These are phyloP conservation scores for Mortierella sp. DNA, from an alignment of 371 early-diverging fungal species.

Conservation along the genomic window DNA sequence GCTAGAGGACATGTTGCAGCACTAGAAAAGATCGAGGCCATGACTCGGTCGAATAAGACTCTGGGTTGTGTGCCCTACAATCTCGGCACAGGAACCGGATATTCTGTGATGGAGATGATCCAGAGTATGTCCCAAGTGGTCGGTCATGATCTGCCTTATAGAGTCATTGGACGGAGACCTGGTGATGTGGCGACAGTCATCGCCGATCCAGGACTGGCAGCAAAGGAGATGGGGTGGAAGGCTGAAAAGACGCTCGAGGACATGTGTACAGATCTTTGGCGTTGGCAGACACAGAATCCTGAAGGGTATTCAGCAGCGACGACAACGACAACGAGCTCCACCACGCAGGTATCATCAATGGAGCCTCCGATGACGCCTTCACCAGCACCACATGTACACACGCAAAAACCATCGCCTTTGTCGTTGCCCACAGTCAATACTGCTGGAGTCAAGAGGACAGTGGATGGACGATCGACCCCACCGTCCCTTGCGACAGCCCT, in stretches of 20 bases:
- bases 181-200: conserved; percentile 89
- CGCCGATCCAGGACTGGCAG: conserved; percentile 81
- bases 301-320: conserved; percentile 61
- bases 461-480: conserved; percentile 11
- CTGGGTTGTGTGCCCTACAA: conserved; percentile 81
- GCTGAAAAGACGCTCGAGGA: conserved; percentile 76
- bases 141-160: conserved; percentile 74
- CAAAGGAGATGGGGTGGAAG: conserved; percentile 79
- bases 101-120: conserved; percentile 91
- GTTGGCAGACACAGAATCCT: conserved; percentile 82
- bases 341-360: too few relatives aligned
- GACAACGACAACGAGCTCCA: neutral
- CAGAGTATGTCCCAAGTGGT: conserved; percentile 78
- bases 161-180: conserved; percentile 72
- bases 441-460: neutral
- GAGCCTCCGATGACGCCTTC: conserved; percentile 2
- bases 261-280: conserved; percentile 92
- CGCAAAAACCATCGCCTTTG: too few relatives aligned
- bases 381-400: conserved; percentile 4
- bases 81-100: conserved; percentile 89
- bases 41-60: conserved; percentile 7
- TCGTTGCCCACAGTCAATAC: neutral
- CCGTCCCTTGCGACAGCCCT: neutral
- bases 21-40: conserved; percentile 67
- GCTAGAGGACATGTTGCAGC: conserved; percentile 90